Conservation (phyloP, 208 protist genomes). For the Trypanosoma caninum region DNA sequence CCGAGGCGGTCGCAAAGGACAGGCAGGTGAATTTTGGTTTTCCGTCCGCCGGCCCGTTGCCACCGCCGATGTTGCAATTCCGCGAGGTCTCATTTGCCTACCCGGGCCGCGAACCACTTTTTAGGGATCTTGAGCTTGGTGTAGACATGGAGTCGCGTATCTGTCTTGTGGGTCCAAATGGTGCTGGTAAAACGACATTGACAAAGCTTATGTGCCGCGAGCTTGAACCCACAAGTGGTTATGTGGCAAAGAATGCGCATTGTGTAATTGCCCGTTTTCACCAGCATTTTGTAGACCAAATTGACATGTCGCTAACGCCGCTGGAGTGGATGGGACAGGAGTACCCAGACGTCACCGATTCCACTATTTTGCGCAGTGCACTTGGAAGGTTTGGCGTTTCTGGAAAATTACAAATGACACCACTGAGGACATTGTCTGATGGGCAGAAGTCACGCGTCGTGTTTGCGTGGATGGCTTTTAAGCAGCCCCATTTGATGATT, state of each 20-base stretch:
- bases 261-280: constrained; percentile 93
- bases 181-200: constrained; percentile 96
- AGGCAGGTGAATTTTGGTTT: constrained; percentile 82
- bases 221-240: constrained; percentile 83
- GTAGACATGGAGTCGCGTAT: constrained; percentile 95
- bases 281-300: constrained; percentile 96
- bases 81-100: constrained; percentile 91
- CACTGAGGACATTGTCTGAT: constrained; percentile 93
- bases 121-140: constrained; percentile 91
- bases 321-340: constrained; percentile 94
- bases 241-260: constrained; percentile 91
- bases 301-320: constrained; percentile 91
- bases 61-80: constrained; percentile 94
- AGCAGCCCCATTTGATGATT: constrained; percentile 95
- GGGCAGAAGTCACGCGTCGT: constrained; percentile 97
- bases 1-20: constrained; percentile 85
- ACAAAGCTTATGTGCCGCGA: constrained; percentile 95
- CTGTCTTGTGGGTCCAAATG: constrained; percentile 96
- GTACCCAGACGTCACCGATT: constrained; percentile 88
- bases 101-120: constrained; percentile 83
- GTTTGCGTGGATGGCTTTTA: constrained; percentile 93
- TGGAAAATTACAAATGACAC: constrained; percentile 84
- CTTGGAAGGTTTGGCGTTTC: constrained; percentile 94
- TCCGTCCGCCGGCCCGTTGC: constrained; percentile 72
- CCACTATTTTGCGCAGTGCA: constrained; percentile 86